Evolutionary conservation across 2,329 filamentous ascomycete species (phyloP).

Genomic region (Phialophora verrucosa): DNA sequence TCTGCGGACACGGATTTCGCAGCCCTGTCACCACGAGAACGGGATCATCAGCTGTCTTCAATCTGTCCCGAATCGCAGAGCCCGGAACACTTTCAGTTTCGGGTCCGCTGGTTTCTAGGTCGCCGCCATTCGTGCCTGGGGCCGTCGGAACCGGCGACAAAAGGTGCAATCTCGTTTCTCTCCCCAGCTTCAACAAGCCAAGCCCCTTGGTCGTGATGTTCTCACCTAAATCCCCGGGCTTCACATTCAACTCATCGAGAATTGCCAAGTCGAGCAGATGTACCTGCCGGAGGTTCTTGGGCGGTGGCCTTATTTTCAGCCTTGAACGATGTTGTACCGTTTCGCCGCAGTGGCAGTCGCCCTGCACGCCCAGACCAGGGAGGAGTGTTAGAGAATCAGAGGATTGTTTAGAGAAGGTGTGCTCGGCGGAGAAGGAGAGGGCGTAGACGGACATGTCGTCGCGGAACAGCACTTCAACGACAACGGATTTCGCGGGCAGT

Average conservation of each 20-base stretch:
- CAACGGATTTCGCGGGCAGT: background rate
- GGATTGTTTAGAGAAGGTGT: slow-evolving; percentile 40
- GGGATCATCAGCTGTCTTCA: slow-evolving; percentile 8
- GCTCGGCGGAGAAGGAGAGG: slow-evolving; percentile 32
- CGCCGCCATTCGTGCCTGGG: background rate
- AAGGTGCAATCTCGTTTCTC: slow-evolving; percentile 39
- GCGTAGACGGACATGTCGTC: slow-evolving; percentile 9
- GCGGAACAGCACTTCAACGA: background rate
- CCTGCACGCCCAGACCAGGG: slow-evolving; percentile 39
- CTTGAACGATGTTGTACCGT: slow-evolving; percentile 40
- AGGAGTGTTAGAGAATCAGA: slow-evolving; percentile 38
- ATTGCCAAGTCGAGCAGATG: slow-evolving; percentile 41
- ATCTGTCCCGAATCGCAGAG: background rate
- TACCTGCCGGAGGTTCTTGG: slow-evolving; percentile 42
- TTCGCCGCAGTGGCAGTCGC: slow-evolving; percentile 39
- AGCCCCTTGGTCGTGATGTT: slow-evolving; percentile 40
- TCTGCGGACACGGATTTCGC: slow-evolving; percentile 38
- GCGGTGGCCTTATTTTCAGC: slow-evolving; percentile 35
- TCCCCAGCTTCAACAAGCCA: slow-evolving; percentile 21
- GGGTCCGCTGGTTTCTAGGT: background rate
- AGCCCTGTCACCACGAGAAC: slow-evolving; percentile 37
- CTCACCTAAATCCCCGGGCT: slow-evolving; percentile 39
- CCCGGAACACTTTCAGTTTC: background rate
- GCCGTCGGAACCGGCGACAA: slow-evolving; percentile 13
- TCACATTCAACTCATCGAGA: slow-evolving; percentile 25